A percentile compares a stretch with the other conserved stretches of the same genome.
phyloP scores from a whole-genome alignment of 2,329 filamentous ascomycete genomes.

The Leptographium radiaticola region DNA sequence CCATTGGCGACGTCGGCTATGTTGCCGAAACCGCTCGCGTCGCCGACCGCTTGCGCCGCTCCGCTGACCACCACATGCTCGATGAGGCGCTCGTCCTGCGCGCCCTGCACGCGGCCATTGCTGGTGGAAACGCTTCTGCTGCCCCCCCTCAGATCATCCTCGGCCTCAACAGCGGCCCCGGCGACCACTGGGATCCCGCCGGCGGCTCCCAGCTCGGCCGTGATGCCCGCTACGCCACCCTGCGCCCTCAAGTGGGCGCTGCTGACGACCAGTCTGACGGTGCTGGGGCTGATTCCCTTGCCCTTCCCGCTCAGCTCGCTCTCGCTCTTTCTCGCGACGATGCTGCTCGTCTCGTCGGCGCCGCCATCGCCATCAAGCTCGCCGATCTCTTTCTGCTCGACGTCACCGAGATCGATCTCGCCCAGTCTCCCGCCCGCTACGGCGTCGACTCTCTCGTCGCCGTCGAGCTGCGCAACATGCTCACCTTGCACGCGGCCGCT shows the following conservation, averaged over 20 bases:
- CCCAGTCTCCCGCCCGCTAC: slow-evolving; percentile 17
- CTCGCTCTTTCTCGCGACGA: neutral
- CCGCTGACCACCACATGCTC: slow-evolving; percentile 8
- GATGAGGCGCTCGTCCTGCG: slow-evolving; percentile 12
- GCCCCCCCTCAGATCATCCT: slow-evolving; percentile 7
- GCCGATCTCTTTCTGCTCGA: slow-evolving; percentile 20
- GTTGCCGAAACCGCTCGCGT: slow-evolving; percentile 11
- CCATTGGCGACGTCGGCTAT: slow-evolving; percentile 11
- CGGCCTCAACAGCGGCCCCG: slow-evolving; percentile 10
- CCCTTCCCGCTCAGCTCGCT: neutral
- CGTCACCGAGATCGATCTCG: slow-evolving; percentile 16
- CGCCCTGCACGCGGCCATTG: slow-evolving; percentile 12
- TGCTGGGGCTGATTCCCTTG: neutral
- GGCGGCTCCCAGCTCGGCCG: slow-evolving; percentile 6
- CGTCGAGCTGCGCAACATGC: slow-evolving; percentile 28
- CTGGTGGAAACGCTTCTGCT: slow-evolving; percentile 7
- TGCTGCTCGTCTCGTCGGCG: slow-evolving; percentile 10
- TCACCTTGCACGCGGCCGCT: slow-evolving; percentile 19
- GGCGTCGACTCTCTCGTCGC: slow-evolving; percentile 28
- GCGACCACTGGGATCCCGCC: slow-evolving; percentile 3
- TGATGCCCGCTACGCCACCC: slow-evolving; percentile 10
- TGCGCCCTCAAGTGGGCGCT: slow-evolving; percentile 4
- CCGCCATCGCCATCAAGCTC: slow-evolving; percentile 17
- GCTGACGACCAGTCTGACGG: neutral
- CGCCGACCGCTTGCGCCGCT: slow-evolving; percentile 8